phyloP scores from a whole-genome alignment of 1,284 basidiomycete genomes.

The Sparassis latifolia region DNA sequence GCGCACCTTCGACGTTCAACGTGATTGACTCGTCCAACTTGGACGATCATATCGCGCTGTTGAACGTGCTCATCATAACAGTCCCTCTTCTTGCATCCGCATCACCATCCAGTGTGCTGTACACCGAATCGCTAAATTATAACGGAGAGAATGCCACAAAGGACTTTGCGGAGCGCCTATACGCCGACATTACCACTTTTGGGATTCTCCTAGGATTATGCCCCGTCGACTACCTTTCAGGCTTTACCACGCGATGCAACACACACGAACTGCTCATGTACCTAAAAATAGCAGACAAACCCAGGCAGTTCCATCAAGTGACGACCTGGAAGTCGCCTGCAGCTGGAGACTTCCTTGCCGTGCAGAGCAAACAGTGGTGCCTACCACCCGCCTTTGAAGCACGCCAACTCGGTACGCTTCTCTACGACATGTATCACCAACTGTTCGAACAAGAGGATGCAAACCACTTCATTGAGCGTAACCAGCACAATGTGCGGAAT shows the following conservation, averaged over 20 bases:
- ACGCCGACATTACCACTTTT: constrained; percentile 33
- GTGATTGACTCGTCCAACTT: constrained; percentile 52
- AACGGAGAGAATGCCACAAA: constrained; percentile 20
- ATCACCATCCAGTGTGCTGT: constrained; percentile 26
- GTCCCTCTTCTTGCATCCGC: constrained; percentile 29
- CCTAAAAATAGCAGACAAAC: not conserved
- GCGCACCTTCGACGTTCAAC: constrained; percentile 37
- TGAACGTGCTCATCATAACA: constrained; percentile 40
- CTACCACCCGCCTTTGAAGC: constrained; percentile 21
- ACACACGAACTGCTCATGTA: constrained; percentile 32
- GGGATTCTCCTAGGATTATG: constrained; percentile 35
- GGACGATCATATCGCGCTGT: constrained; percentile 39
- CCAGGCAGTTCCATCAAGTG: constrained; percentile 33
- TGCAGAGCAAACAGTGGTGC: not conserved
- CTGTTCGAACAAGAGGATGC: constrained; percentile 40
- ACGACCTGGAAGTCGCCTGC: constrained; percentile 36
- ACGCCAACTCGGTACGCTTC: constrained; percentile 30
- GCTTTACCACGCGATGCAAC: constrained; percentile 37
- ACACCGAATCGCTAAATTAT: constrained; percentile 36
- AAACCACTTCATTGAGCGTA: constrained; percentile 13
- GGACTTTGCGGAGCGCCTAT: constrained; percentile 30
- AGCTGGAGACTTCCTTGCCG: constrained; percentile 19
- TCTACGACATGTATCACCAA: constrained; percentile 40
- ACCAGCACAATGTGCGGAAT: constrained; percentile 13
- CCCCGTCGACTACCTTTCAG: constrained; percentile 35